Conservation (phyloP, 441 rosid species). For the Adansonia madagascariensis region DNA sequence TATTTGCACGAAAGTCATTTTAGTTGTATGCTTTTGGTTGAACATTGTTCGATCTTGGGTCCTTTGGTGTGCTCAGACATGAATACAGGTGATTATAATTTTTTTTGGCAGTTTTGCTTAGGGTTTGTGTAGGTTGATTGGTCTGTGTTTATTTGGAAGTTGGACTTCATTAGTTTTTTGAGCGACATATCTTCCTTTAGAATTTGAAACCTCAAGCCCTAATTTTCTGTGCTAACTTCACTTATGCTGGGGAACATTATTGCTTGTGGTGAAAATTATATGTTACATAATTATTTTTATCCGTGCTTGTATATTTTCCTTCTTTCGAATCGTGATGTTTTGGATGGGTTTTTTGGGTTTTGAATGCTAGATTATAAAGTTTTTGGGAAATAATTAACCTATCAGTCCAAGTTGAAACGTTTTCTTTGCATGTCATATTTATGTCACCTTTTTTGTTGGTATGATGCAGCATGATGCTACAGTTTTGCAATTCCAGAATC, state of each 20-base stretch:
- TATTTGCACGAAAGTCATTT: not conserved
- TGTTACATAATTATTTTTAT: not conserved
- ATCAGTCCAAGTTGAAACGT: not conserved
- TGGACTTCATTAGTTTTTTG: not conserved
- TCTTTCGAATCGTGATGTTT: not conserved
- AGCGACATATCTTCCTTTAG: not conserved
- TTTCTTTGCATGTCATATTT: not conserved
- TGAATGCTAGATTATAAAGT: not conserved
- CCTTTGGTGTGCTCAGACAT: not conserved
- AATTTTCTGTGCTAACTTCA: not conserved
- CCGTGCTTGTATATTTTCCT: not conserved
- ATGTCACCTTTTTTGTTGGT: conserved; percentile 9
- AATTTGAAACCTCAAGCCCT: not conserved
- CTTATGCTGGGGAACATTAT: not conserved
- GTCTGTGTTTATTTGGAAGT: not conserved
- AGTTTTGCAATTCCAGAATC: conserved; percentile 86
- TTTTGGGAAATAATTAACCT: not conserved
- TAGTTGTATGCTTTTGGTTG: conserved; percentile 1
- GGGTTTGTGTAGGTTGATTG: not conserved
- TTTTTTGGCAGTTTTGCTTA: not conserved
- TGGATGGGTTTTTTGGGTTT: not conserved
- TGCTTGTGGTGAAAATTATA: not conserved
- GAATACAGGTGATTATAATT: not conserved
- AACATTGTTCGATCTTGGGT: not conserved
- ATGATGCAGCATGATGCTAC: conserved; percentile 69